Evolutionary conservation across 1,284 basidiomycete genomes (phyloP), one percentile per base, ranked within the genome.

Genomic region (Meira nashicola): DNA sequence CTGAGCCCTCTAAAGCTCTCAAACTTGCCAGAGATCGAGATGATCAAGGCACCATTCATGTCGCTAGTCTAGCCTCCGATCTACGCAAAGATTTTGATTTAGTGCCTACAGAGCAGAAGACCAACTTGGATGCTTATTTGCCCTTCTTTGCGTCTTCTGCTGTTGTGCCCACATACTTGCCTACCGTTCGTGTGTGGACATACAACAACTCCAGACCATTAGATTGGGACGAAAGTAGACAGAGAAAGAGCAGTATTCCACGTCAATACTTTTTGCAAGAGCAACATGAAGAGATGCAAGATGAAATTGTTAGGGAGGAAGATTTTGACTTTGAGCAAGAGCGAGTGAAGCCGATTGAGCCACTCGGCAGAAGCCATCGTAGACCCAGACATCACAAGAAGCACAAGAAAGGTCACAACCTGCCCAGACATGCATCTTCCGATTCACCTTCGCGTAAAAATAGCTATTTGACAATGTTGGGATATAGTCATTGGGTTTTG

Each of bases 101-200:
- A 6, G 47, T 77, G 11, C 74, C 74, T 2, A 68, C 67, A 3
- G 60, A 64, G 17, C 66, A 64, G 10, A 62, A 68, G 37, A 70
- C 73, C 0, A 65, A 76, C 47, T 58, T 71, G 57, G 67, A 71
- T 44, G 66, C 60, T 50, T 78, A 75, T 53, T 58, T 62, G 54
- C 53, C 65, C 46, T 74, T 74, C 38, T 73, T 67, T 57, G 65
- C 68, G 3, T 66, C 68, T 28, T 73, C 74, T 1, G 69, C 67
- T 46, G 85, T 93, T 33, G 87, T 94, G 57, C 92, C 92, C n/a
- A 91, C 91, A 53, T 94, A 89, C 78, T 80, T 89, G 48, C 90
- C 92, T 1, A 84, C 87, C 10, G 86, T 93, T 66, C 82, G 92
- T 63, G 83, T 94, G 2, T 94, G 86, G 81, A 84, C 78, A 33